phyloP scores from a whole-genome alignment of 23 red algal species.

The Gracilariopsis chorda region DNA sequence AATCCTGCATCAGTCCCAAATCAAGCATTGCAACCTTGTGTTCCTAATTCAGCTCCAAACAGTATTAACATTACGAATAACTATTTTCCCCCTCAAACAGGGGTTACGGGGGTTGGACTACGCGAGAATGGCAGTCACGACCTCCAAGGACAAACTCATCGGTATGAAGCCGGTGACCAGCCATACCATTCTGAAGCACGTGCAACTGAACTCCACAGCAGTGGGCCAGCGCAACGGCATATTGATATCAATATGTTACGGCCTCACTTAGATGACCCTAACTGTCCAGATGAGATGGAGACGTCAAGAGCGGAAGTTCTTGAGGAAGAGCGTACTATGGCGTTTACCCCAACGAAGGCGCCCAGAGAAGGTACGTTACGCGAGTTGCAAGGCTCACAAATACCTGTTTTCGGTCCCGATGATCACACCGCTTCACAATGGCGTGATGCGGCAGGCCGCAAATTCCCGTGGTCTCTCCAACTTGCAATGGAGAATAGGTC shows the following conservation, averaged over 20 bases:
- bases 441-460: slow-evolving; percentile 13
- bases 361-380: slow-evolving; percentile 35
- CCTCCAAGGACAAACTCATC: background rate
- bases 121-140: background rate
- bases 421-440: slow-evolving; percentile 26
- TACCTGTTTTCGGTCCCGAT: background rate
- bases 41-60: background rate
- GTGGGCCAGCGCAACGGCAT: background rate
- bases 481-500: slow-evolving; percentile 60
- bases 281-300: background rate
- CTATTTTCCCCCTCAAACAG: slow-evolving; percentile 38
- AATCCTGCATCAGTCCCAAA: background rate
- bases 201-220: background rate
- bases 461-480: slow-evolving; percentile 70
- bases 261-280: background rate
- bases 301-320: background rate
- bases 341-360: slow-evolving; percentile 62
- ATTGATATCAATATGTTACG: background rate
- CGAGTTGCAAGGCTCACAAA: slow-evolving; percentile 51
- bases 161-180: background rate
- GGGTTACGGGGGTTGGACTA: background rate
- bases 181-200: background rate
- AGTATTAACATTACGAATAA: slow-evolving; percentile 64
- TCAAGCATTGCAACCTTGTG: background rate
- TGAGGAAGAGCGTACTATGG: slow-evolving; percentile 33